Evolutionary conservation across 768 basidiomycete species (phyloP), one percentile per base, ranked within the genome.

Genomic region (Leccinum uliginosum): DNA sequence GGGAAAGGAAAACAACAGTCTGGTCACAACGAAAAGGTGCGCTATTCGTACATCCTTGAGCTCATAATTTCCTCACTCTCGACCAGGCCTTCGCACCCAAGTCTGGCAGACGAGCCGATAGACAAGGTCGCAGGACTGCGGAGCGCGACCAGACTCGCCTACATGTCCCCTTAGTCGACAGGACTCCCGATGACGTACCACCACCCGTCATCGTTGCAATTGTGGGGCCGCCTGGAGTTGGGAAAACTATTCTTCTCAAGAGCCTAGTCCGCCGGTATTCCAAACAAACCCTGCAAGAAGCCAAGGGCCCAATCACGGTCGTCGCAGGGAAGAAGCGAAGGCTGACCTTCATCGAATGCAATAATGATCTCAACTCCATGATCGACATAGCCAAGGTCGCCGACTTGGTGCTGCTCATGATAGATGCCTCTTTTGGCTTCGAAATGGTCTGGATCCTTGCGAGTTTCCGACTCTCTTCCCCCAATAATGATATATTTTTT

Each of bases 291-390:
- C 74, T 98, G 24, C 86, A 83, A 62, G 91, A 98, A 26, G 85
- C 88, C 56, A 87, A 89, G 65, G 97, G 97, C 0, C 97, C 97
- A 5, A 85, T 98, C 50, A 99, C 97, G 0, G 89, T 98, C 21
- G 89, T 98, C 46, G 86, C 86, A 50, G 95, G 96, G 43, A 98
- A 98, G 77, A 92, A 86, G 65, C 81, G 92, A 50, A 78, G 97
- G 14, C 77, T 98, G n/a, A 98, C 97, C 0, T 93, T 98, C 69
- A 82, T 99, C 51, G 97, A 98, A 73, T 98, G 94, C 75, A 94
- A 94, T 65, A 98, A 93, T 69, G 95, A 98, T 75, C 80, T 98
- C 63, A 94, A 94, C 71, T 93, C 93, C 51, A 98, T 98, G 96
- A 91, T 98, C 62, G 97, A 99, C 79, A 80, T 98, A 65, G 96